Base-by-base conservation (phyloP, 2,329 filamentous ascomycete genomes). In the Neonectria ditissima region DNA sequence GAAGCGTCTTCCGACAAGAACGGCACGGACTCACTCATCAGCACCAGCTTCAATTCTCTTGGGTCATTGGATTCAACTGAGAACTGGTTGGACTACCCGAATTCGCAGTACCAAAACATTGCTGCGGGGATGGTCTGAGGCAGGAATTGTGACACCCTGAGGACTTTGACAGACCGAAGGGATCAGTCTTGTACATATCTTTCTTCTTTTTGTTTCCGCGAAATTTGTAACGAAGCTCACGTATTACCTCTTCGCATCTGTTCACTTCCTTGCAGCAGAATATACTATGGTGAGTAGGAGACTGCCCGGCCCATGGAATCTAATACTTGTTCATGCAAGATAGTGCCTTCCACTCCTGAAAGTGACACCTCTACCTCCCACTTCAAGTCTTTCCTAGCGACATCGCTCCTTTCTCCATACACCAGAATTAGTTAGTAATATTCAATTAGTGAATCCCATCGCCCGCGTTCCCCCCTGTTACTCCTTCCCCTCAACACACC, bases 1-100 rank as follows among this genome's bases (percentile, higher is more conserved):
- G 92, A 96, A 76, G 89, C 87, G 16, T 92, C 89, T 65, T 88
- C 84, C 8, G 93, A 97, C 76, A 85, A 85, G 71, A 82, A 73
- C 4, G 87, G 84, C 18, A 78, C 77, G 11, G 83, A 84, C 3
- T 92, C 89, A 68, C 79, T 96, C 70, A 89, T 92, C 60, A 73
- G 76, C 37, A 84, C 84, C 6, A 76, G 72, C 3, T 77, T 84
- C 14, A 80, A 80, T n/a, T 78, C 80, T 4, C 70, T 77, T 2
- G 77, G 77, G 7, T 75, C 73, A 8, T 73, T 87, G 5, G 84
- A 87, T 51, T 75, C 75, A 20, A 79, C 74, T 5, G 71, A 81
- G 65, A 89, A 89, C 71, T 74, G 79, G 60, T 76, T 89, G 48
- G 77, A 70, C 65, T 89, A 86, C 70, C 85, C 86, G 2, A 76